These are phyloP conservation scores for Kodamaea restingae DNA, from an alignment of 805 yeast species.

Conservation along the genomic window DNA sequence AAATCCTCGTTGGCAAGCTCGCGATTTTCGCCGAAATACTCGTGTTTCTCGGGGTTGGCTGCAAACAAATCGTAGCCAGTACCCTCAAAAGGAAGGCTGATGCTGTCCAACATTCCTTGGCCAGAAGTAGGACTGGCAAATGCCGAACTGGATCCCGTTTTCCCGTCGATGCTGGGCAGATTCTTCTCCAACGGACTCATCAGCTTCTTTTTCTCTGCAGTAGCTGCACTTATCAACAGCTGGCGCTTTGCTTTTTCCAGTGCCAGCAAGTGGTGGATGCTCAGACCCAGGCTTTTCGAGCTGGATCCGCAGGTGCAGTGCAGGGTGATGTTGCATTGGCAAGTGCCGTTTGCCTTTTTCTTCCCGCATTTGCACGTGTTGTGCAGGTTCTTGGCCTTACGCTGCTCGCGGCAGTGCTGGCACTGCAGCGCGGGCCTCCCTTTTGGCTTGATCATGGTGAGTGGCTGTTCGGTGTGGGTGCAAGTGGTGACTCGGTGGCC, in stretches of 20 bases:
- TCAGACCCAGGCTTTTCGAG: constrained; percentile 1
- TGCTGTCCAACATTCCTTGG: constrained; percentile 1
- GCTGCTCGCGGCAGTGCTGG: constrained; percentile 72
- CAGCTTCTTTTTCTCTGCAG: constrained; percentile 12
- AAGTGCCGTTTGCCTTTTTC: constrained; percentile 35
- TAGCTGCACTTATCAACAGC: constrained; percentile 13
- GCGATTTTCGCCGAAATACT: neutral
- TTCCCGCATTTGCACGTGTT: constrained; percentile 68
- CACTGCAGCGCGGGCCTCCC: constrained; percentile 96
- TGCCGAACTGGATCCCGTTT: too few species aligned
- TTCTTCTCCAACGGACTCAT: too few species aligned
- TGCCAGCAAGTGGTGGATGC: constrained; percentile 13
- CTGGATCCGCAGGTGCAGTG: constrained; percentile 35
- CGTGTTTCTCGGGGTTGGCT: neutral
- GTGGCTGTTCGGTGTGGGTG: constrained; percentile 84
- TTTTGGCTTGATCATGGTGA: constrained; percentile 91
- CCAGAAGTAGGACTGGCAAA: constrained; percentile 1
- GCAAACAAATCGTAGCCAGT: constrained; percentile 31
- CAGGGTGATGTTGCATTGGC: constrained; percentile 36
- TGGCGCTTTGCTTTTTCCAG: constrained; percentile 17
- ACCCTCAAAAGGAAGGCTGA: constrained; percentile 24
- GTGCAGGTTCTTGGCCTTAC: constrained; percentile 65
- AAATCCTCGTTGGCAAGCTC: constrained; percentile 1
- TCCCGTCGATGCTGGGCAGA: too few species aligned
- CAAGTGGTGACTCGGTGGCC: constrained; percentile 96